Percentiles rank a stretch among this genome's conserved stretches.
Conservation (phyloP, 2,329 filamentous ascomycete species). For the Trichoderma breve region DNA sequence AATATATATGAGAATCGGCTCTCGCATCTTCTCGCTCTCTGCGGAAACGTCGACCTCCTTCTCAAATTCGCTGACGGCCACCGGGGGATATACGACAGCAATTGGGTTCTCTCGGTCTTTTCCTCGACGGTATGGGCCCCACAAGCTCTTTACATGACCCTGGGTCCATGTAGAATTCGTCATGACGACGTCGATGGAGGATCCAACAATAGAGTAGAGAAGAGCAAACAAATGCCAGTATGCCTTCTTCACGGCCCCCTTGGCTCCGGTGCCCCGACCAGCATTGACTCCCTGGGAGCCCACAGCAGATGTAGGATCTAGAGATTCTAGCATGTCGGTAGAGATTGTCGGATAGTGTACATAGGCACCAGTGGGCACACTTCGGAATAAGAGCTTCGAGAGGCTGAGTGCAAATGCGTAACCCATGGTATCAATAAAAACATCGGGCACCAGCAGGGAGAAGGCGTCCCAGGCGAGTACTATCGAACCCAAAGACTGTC, state of each 20-base stretch:
- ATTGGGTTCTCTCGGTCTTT: slow-evolving; percentile 54
- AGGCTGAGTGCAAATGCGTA: slow-evolving; percentile 89
- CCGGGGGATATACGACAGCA: slow-evolving; percentile 84
- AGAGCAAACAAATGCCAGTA: slow-evolving; percentile 88
- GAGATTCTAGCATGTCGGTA: slow-evolving; percentile 89
- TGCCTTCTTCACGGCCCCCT: slow-evolving; percentile 67
- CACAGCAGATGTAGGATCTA: slow-evolving; percentile 60
- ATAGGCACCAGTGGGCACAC: slow-evolving; percentile 83
- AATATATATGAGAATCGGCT: slow-evolving; percentile 81
- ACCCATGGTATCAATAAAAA: slow-evolving; percentile 97
- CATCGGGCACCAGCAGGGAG: slow-evolving; percentile 83
- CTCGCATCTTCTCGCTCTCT: slow-evolving; percentile 65
- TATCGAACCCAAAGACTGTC: slow-evolving; percentile 89
- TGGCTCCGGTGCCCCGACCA: slow-evolving; percentile 70
- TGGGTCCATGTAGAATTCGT: slow-evolving; percentile 97
- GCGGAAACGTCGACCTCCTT: slow-evolving; percentile 68
- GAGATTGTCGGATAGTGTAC: slow-evolving; percentile 98
- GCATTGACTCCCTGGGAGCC: slow-evolving; percentile 76
- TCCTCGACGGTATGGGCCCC: slow-evolving; percentile 59
- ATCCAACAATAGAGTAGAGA: slow-evolving; percentile 79
- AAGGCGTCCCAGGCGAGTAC: slow-evolving; percentile 90
- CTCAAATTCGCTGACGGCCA: slow-evolving; percentile 82
- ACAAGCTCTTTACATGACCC: slow-evolving; percentile 74
- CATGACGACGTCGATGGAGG: slow-evolving; percentile 89
- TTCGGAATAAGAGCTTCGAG: slow-evolving; percentile 75